Base-by-base conservation (phyloP, 1,284 basidiomycete species). In the Moesziomyces parantarcticus region DNA sequence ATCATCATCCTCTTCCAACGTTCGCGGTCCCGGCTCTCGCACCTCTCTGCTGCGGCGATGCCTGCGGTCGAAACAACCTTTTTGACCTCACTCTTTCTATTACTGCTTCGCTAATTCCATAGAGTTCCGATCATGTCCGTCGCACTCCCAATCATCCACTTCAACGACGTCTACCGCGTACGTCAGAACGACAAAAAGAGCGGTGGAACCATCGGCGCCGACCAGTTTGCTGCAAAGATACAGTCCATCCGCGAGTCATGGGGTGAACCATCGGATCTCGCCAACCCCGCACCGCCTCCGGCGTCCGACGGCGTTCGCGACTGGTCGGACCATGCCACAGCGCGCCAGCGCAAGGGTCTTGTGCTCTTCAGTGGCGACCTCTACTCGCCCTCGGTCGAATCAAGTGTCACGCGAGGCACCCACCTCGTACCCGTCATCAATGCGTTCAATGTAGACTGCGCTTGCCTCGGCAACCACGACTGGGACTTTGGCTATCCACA, bases 301-400 rank as follows among this genome's bases (percentile, higher is more conserved):
- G 8, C 45, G 1, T 55, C 57, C 21, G 21, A 52, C 32, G 43
- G 45, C 16, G 40, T 56, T 8, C 20, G 67, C 2, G 61, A 66
- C 42, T 72, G 72, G 71, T 32, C 50, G 1, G n/a, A 42, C 9
- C 65, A 69, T 32, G 36, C 52, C 2, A 57, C 26, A 11, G 45
- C 54, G 3, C 69, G 74, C 16, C 43, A 73, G 18, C 50, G 74
- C 9, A 75, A 77, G 20, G 93, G 94, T 0, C 86, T 97, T 3
- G 87, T 91, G 0, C 85, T 97, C 3, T 97, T 96, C 84, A 94
- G 92, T 26, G 94, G 94, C 6, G 94, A 96, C 82, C 72, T 78
- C 48, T 79, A 65, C 54, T 90, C 90, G 20, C 93, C 93, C 0
- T 92, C 91, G 3, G 88, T 93, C 0, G 93, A 95, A 85, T 92